Percentiles rank a stretch among this genome's conserved stretches.
phyloP scores from a whole-genome alignment of 768 basidiomycete genomes.

The Pilatotrama ljubarskyi region DNA sequence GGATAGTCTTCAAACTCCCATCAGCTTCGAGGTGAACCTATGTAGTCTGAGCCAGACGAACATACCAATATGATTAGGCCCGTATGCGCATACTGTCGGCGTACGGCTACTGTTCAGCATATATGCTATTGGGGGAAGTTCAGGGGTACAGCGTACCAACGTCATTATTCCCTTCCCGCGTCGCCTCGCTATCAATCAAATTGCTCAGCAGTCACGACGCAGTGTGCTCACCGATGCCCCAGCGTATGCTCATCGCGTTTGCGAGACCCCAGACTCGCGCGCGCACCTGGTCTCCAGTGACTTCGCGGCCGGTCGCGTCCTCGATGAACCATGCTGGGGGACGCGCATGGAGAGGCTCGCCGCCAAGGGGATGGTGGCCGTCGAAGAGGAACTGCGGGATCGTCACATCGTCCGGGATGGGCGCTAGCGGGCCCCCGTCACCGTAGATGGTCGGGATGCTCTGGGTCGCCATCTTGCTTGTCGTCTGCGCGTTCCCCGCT shows the following conservation, averaged over 20 bases:
- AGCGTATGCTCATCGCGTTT: conserved; percentile 44
- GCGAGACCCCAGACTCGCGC: conserved; percentile 49
- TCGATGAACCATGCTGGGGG: conserved; percentile 45
- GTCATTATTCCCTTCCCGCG: conserved; percentile 44
- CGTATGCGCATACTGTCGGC: conserved; percentile 57
- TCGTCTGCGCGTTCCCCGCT: not conserved
- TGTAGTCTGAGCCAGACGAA: not conserved
- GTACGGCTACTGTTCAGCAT: not conserved
- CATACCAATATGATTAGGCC: conserved; percentile 60
- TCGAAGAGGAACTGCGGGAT: conserved; percentile 57
- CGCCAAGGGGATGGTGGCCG: conserved; percentile 39
- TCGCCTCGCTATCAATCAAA: not conserved
- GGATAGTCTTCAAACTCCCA: not conserved
- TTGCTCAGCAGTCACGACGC: not conserved
- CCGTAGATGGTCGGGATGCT: conserved; percentile 15
- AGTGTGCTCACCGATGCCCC: conserved; percentile 43
- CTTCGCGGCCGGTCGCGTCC: conserved; percentile 44
- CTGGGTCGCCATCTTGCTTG: not conserved
- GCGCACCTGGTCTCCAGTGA: conserved; percentile 47
- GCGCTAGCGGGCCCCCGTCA: conserved; percentile 29
- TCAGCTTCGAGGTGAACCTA: not conserved
- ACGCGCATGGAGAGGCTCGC: conserved; percentile 34
- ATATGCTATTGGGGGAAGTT: too few species aligned
- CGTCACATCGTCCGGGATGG: conserved; percentile 52
- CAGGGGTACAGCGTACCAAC: conserved; percentile 46